A percentile compares a stretch with the other conserved stretches of the same genome.
Conservation (phyloP, 1,284 basidiomycete genomes). For the Ganoderma lucidum region DNA sequence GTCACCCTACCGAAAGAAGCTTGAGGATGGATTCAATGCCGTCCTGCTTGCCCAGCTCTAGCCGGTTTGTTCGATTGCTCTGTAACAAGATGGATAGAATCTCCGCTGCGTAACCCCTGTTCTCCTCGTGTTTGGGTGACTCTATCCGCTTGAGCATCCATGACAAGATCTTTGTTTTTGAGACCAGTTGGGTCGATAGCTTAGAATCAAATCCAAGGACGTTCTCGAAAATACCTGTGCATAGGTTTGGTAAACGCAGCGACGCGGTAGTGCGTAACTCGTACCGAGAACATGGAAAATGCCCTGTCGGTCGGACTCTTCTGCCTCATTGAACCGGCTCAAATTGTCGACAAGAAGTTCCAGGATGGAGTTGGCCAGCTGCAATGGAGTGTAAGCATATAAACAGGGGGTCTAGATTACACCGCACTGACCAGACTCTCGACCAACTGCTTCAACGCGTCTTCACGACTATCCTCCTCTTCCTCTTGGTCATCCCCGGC, state of each 20-base stretch:
- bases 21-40: slow-evolving; percentile 86
- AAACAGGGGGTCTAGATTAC: background rate
- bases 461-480: slow-evolving; percentile 71
- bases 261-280: slow-evolving; percentile 22
- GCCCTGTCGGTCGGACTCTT: slow-evolving; percentile 90
- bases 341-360: slow-evolving; percentile 94
- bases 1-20: slow-evolving; percentile 76
- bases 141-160: slow-evolving; percentile 89
- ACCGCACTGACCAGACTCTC: slow-evolving; percentile 71
- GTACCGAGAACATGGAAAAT: slow-evolving; percentile 90
- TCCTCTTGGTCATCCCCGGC: slow-evolving; percentile 82
- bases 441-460: slow-evolving; percentile 76
- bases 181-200: slow-evolving; percentile 73
- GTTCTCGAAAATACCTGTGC: slow-evolving; percentile 90
- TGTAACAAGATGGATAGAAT: slow-evolving; percentile 91
- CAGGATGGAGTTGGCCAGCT: slow-evolving; percentile 85
- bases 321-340: slow-evolving; percentile 79
- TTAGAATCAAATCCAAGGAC: slow-evolving; percentile 85
- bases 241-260: background rate
- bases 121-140: slow-evolving; percentile 80
- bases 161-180: slow-evolving; percentile 76
- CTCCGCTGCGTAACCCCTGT: slow-evolving; percentile 88
- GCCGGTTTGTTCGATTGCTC: slow-evolving; percentile 69
- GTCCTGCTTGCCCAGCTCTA: slow-evolving; percentile 70
- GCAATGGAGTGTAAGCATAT: background rate